Conservation (phyloP, 345 rosid species). For the Citropsis articulata region DNA sequence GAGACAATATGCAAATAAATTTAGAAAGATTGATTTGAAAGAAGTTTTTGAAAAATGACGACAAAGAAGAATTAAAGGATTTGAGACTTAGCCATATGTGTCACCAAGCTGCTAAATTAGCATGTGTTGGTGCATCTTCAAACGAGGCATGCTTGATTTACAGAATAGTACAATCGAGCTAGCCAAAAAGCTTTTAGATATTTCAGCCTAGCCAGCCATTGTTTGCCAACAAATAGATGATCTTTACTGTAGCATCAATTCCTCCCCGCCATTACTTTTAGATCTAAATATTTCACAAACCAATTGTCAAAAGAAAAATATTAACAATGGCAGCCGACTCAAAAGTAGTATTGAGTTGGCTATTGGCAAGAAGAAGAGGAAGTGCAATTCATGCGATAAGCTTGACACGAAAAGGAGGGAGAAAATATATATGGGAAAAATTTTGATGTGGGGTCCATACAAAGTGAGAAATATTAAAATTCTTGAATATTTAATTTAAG, state of each 20-base stretch:
- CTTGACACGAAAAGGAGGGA: too few relatives aligned
- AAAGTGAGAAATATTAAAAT: too few relatives aligned
- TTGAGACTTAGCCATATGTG: not conserved
- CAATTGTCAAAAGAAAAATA: not conserved
- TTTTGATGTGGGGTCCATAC: too few relatives aligned
- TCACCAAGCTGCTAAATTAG: not conserved
- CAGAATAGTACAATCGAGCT: not conserved
- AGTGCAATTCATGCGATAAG: not conserved
- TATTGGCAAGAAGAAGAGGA: not conserved
- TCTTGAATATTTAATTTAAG: too few relatives aligned
- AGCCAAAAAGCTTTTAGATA: not conserved
- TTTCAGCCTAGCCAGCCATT: not conserved
- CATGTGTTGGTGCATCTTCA: not conserved
- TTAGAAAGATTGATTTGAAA: not conserved
- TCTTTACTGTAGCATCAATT: not conserved
- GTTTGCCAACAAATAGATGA: not conserved
- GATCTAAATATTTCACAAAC: not conserved
- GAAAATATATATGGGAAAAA: too few relatives aligned
- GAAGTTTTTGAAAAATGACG: not conserved
- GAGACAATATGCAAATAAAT: not conserved
- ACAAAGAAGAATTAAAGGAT: not conserved
- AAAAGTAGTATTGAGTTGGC: too few relatives aligned
- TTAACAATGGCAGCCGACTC: too few relatives aligned
- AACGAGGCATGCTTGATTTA: not conserved
- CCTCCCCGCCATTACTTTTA: not conserved